phyloP scores from a whole-genome alignment of 1,284 basidiomycete genomes.

The Sporisorium exsertum region DNA sequence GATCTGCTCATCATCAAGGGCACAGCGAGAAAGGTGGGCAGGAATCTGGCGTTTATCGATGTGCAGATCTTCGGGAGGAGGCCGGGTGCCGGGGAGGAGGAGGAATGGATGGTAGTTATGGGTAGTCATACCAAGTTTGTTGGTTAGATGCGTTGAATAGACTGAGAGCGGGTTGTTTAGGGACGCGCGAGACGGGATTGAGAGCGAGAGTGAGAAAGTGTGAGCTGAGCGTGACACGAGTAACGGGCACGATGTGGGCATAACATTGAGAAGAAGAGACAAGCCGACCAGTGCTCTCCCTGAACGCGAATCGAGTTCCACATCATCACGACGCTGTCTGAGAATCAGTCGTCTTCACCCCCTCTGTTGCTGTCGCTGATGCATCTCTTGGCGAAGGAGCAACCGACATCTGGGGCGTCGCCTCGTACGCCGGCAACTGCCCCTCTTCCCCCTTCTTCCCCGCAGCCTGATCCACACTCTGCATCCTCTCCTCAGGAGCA shows the following conservation, averaged over 20 bases:
- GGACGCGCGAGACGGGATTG: too few species aligned
- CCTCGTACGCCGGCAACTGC: constrained; percentile 25
- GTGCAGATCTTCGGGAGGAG: constrained; percentile 45
- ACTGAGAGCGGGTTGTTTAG: too few species aligned
- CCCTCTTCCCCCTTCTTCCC: not conserved
- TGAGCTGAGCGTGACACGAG: not conserved
- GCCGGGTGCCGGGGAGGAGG: constrained; percentile 22
- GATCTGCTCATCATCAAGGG: constrained; percentile 51
- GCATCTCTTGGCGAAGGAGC: not conserved
- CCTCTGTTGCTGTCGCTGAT: not conserved
- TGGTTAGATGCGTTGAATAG: constrained; percentile 23
- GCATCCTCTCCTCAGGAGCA: constrained; percentile 10
- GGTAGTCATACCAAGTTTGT: constrained; percentile 52
- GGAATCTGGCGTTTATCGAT: constrained; percentile 53
- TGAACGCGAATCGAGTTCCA: not conserved
- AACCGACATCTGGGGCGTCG: constrained; percentile 38
- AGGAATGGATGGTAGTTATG: constrained; percentile 39
- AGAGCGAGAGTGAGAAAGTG: not conserved
- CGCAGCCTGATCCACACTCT: constrained; percentile 6
- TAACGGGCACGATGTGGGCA: too few species aligned
- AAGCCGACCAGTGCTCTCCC: too few species aligned
- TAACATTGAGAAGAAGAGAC: not conserved
- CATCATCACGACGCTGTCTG: constrained; percentile 1
- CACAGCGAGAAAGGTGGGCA: constrained; percentile 47
- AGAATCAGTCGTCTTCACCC: not conserved